phyloP scores from a whole-genome alignment of 2,329 filamentous ascomycete genomes.

The Fusarium sp. region DNA sequence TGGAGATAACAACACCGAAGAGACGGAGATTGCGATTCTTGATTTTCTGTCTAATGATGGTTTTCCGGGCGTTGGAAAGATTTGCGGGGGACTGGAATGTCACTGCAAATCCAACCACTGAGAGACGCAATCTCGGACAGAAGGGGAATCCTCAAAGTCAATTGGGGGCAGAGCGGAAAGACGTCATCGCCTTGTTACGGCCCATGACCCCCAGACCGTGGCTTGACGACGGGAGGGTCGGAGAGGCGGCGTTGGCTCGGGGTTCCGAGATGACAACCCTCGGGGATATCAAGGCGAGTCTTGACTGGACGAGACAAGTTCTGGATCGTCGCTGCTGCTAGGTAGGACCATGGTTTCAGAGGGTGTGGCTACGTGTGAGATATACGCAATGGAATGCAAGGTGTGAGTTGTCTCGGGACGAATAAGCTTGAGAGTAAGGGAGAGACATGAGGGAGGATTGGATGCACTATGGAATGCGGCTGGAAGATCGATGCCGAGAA shows the following conservation, averaged over 20 bases:
- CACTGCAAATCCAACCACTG: conserved; percentile 1
- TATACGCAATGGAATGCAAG: neutral
- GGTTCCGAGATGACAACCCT: conserved; percentile 20
- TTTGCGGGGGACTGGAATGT: conserved; percentile 21
- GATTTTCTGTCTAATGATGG: conserved; percentile 2
- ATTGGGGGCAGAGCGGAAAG: conserved; percentile 14
- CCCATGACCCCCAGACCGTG: neutral
- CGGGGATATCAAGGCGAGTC: conserved; percentile 28
- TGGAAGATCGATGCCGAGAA: conserved; percentile 4
- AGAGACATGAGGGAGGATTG: conserved; percentile 1
- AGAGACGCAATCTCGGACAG: neutral
- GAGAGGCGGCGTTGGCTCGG: conserved; percentile 25
- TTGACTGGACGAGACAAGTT: neutral
- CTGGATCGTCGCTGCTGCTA: conserved; percentile 4
- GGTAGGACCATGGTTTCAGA: conserved; percentile 24
- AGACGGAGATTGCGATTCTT: neutral
- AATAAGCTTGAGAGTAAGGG: conserved; percentile 7
- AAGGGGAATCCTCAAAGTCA: conserved; percentile 5
- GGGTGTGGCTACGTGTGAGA: neutral
- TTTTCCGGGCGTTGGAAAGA: neutral
- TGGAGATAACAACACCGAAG: neutral
- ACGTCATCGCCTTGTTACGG: conserved; percentile 22
- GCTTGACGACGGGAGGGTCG: neutral
- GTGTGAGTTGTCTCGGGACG: neutral
- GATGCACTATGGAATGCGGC: neutral